These are phyloP conservation scores for Trichoderma sp. DNA, from an alignment of 2,329 filamentous ascomycete genomes.

Conservation along the genomic window DNA sequence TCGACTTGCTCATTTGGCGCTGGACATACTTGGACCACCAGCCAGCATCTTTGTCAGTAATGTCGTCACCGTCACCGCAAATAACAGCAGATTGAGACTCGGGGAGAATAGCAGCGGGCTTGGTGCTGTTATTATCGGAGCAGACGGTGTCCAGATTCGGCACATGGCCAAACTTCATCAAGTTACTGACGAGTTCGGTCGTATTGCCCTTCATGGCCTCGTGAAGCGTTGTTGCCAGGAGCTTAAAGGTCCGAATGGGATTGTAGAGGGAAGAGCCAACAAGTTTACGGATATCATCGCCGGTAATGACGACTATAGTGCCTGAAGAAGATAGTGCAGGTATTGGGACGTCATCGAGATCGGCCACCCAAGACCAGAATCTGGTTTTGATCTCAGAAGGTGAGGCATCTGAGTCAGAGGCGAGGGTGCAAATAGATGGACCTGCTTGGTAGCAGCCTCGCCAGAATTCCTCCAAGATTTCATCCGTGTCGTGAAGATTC, in stretches of 20 bases:
- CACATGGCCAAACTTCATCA: neutral
- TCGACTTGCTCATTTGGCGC: neutral
- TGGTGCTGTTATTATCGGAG: neutral
- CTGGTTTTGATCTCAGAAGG: neutral
- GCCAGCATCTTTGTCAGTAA: neutral
- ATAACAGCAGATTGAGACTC: neutral
- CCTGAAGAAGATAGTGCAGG: neutral
- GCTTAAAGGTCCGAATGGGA: neutral
- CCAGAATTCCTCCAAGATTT: neutral
- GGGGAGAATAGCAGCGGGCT: neutral
- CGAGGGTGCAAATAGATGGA: neutral
- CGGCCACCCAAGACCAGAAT: neutral
- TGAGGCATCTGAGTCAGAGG: neutral
- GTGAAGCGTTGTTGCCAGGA: neutral
- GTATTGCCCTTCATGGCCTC: conserved; percentile 3
- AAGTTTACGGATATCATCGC: neutral
- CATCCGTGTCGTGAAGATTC: neutral
- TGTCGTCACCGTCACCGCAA: conserved; percentile 1
- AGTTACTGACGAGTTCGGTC: neutral
- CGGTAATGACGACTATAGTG: neutral
- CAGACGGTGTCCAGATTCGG: neutral
- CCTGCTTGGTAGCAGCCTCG: conserved; percentile 1
- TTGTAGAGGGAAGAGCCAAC: neutral
- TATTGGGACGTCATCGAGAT: neutral
- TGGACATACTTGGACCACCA: neutral